phyloP scores from a whole-genome alignment of 805 yeast genomes.

The Saccharomycopsis guyanensis region DNA sequence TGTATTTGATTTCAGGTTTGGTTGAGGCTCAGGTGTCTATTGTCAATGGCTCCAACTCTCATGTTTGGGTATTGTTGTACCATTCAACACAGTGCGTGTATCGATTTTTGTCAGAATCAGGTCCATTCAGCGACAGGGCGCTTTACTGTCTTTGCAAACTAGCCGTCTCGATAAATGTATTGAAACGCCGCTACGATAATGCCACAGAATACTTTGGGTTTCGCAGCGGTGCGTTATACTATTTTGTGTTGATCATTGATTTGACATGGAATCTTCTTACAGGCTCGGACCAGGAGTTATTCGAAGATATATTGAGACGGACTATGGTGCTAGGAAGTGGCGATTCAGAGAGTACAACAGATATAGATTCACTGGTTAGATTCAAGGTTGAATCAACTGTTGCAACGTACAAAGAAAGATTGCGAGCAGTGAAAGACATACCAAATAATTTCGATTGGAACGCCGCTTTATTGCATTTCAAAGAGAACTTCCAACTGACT shows the following conservation, averaged over 20 bases:
- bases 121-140: neutral
- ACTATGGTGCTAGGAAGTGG: neutral
- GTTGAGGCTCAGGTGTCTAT: constrained; percentile 3
- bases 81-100: neutral
- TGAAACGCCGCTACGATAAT: neutral
- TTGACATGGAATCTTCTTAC: neutral
- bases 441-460: neutral
- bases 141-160: neutral
- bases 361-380: neutral
- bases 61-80: constrained; percentile 9
- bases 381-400: neutral
- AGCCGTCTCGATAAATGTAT: neutral
- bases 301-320: neutral
- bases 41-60: neutral
- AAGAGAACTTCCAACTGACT: neutral
- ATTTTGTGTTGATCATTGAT: neutral
- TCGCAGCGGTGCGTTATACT: neutral
- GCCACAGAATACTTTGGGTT: neutral
- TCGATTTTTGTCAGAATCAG: constrained; percentile 1
- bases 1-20: constrained; percentile 3
- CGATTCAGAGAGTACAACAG: too few relatives aligned
- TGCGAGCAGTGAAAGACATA: neutral
- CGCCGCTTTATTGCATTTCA: neutral
- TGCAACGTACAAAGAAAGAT: neutral
- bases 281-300: neutral